Evolutionary conservation across 352 stramenopile genomes (phyloP).

Genomic region (Phytophthora chlamydospora): DNA sequence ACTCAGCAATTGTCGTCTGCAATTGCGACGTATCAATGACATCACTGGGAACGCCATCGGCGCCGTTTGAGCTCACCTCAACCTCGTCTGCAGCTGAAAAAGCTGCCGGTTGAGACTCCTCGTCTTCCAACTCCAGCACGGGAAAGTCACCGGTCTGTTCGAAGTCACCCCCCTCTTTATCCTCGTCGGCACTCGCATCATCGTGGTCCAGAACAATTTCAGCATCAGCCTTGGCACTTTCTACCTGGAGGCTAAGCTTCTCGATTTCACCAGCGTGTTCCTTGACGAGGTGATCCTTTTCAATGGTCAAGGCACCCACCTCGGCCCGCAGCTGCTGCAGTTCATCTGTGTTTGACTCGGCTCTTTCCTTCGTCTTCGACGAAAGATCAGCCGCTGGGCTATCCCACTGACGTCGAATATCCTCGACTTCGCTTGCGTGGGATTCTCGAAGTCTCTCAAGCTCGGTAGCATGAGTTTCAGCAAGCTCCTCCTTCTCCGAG

Average conservation of each 20-base stretch:
- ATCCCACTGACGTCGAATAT: slow-evolving; percentile 14
- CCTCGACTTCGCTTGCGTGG: slow-evolving; percentile 17
- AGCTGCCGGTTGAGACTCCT: slow-evolving; percentile 10
- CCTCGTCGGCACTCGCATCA: background rate
- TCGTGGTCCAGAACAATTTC: slow-evolving; percentile 1
- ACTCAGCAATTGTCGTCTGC: background rate
- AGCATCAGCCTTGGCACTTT: slow-evolving; percentile 1
- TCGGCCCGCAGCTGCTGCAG: slow-evolving; percentile 33
- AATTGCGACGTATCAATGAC: background rate
- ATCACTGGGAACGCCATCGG: background rate
- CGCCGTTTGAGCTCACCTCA: slow-evolving; percentile 3
- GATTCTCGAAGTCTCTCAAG: slow-evolving; percentile 5
- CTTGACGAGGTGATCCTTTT: slow-evolving; percentile 28
- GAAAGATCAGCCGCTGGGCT: slow-evolving; percentile 5
- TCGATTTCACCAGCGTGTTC: slow-evolving; percentile 27
- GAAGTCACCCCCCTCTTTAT: slow-evolving; percentile 9
- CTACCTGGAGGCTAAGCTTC: slow-evolving; percentile 27
- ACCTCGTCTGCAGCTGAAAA: slow-evolving; percentile 27
- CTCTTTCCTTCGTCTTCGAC: slow-evolving; percentile 15
- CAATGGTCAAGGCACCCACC: slow-evolving; percentile 26
- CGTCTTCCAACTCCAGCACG: slow-evolving; percentile 31
- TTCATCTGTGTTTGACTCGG: slow-evolving; percentile 35
- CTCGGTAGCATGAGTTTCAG: slow-evolving; percentile 11
- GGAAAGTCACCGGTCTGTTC: slow-evolving; percentile 17
- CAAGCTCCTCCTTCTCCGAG: slow-evolving; percentile 7